Evolutionary conservation across 140 eudicot species (phyloP).

Genomic region (Cichorium intybus): DNA sequence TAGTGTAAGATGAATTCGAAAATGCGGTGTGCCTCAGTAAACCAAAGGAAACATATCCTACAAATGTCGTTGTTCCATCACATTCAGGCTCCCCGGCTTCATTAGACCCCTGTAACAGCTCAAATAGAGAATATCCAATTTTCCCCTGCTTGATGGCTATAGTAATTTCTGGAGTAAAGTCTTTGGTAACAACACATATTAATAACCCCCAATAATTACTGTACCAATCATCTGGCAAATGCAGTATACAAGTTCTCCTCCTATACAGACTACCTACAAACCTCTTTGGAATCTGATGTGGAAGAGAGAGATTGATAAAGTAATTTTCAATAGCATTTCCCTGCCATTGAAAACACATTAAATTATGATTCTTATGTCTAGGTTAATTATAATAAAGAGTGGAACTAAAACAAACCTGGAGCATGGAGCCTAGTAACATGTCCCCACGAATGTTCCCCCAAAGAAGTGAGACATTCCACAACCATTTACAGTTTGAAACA

Average conservation of each 20-base stretch:
- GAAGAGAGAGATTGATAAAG: not conserved
- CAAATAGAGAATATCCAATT: not conserved
- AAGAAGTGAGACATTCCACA: constrained; percentile 15
- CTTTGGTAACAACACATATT: not conserved
- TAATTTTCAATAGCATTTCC: constrained; percentile 22
- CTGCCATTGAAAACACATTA: not conserved
- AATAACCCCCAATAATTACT: constrained; percentile 12
- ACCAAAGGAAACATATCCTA: constrained; percentile 30
- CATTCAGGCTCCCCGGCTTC: not conserved
- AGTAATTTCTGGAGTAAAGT: not conserved
- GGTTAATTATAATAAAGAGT: not conserved
- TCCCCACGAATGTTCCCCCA: not conserved
- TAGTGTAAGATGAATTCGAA: constrained; percentile 5
- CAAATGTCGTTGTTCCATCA: not conserved
- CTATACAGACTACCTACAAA: not conserved
- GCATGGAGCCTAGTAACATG: not conserved
- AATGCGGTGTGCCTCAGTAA: not conserved
- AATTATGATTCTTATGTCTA: not conserved
- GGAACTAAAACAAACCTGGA: not conserved
- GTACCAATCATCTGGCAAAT: constrained; percentile 17
- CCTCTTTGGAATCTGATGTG: not conserved
- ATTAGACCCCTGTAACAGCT: not conserved
- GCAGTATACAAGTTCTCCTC: not conserved
- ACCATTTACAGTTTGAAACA: constrained; percentile 22
- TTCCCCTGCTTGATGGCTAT: constrained; percentile 1